Evolutionary conservation across 768 basidiomycete genomes (phyloP).

Genomic region (Pulveroboletus sp.): DNA sequence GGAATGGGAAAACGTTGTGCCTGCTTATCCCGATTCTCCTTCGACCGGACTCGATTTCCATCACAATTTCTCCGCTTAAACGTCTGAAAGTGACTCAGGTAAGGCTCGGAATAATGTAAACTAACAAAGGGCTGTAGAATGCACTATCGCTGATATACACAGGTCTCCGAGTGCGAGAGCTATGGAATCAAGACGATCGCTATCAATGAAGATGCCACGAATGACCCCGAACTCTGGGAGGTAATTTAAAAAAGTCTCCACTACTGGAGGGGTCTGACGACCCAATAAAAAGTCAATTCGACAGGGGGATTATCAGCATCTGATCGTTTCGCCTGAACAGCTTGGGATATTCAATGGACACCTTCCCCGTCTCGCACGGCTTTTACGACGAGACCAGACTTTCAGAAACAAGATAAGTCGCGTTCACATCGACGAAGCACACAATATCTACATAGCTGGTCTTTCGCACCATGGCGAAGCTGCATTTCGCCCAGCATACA

Average conservation of each 20-base stretch:
- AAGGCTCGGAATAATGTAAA: too few species aligned
- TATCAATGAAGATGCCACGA: too few species aligned
- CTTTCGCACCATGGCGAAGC: background rate
- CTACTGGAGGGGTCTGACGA: too few species aligned
- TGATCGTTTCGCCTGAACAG: slow-evolving; percentile 7
- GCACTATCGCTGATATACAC: too few species aligned
- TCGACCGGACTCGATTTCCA: background rate
- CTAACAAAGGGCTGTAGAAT: too few species aligned
- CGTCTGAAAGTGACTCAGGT: background rate
- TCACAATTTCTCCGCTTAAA: background rate
- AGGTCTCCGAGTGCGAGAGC: too few species aligned
- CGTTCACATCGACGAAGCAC: slow-evolving; percentile 4
- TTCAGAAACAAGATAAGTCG: background rate
- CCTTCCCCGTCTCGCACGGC: background rate
- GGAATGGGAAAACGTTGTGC: too few species aligned
- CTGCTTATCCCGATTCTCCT: background rate
- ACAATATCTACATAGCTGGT: slow-evolving; percentile 5
- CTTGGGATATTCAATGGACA: slow-evolving; percentile 1
- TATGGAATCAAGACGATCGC: too few species aligned
- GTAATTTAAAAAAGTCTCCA: too few species aligned
- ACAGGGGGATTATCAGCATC: background rate
- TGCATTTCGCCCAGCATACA: slow-evolving; percentile 1
- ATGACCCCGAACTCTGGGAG: too few species aligned
- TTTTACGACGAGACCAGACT: background rate
- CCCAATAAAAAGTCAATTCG: too few species aligned